Percentiles rank a stretch among this genome's conserved stretches.
These are phyloP conservation scores for Cylindrotheca fusiformis DNA, from an alignment of 108 stramenopile genomes.

Conservation along the genomic window DNA sequence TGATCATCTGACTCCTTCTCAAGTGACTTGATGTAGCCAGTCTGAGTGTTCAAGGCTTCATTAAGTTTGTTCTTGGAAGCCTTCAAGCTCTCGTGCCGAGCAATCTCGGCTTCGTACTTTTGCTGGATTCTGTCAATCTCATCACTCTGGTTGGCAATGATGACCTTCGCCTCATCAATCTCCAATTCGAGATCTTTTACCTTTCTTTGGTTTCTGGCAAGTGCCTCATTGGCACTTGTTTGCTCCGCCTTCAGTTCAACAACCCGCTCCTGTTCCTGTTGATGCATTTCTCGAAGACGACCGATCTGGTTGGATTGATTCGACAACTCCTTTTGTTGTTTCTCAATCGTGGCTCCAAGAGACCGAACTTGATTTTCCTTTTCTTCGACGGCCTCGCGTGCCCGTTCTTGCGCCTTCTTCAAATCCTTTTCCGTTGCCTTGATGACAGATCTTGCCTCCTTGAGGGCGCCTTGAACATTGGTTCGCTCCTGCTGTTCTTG, in stretches of 20 bases:
- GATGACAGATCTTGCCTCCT: background rate
- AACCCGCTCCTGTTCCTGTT: background rate
- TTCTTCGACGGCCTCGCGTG: background rate
- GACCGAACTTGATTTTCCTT: background rate
- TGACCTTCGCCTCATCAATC: background rate
- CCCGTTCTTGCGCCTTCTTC: background rate
- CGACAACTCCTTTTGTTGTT: background rate
- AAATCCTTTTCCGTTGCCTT: too few relatives aligned
- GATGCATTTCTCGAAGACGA: background rate
- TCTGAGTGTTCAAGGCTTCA: too few relatives aligned
- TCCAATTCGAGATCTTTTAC: background rate
- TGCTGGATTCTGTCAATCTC: background rate
- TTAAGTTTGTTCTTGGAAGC: background rate
- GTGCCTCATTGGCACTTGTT: background rate
- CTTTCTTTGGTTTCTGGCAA: background rate
- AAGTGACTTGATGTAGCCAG: background rate
- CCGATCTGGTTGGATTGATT: background rate
- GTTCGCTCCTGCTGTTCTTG: background rate
- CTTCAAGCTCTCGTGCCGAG: background rate
- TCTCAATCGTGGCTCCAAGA: background rate
- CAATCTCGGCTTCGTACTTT: background rate
- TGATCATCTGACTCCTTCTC: background rate
- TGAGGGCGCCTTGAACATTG: background rate
- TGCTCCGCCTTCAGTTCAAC: background rate
- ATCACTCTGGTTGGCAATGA: background rate